These are phyloP conservation scores for Saccharum officinarum DNA, from an alignment of 176 grass and related monocot genomes.

Conservation along the genomic window DNA sequence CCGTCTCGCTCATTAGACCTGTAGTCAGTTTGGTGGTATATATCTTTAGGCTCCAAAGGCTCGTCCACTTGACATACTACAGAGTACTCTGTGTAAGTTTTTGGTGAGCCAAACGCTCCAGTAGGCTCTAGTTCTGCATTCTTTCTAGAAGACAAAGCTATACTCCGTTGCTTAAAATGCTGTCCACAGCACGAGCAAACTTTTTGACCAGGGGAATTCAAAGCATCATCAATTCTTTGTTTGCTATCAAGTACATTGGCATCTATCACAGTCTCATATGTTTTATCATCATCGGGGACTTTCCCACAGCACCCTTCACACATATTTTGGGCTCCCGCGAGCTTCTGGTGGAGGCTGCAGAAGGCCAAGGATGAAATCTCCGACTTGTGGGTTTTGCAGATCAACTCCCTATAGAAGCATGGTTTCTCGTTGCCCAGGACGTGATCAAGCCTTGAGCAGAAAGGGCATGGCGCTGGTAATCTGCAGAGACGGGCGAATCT, in stretches of 20 bases:
- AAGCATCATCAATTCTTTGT: constrained; percentile 3
- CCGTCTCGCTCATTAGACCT: constrained; percentile 44
- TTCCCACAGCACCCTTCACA: constrained; percentile 60
- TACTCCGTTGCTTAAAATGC: constrained; percentile 15
- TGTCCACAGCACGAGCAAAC: constrained; percentile 62
- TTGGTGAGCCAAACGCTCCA: constrained; percentile 32
- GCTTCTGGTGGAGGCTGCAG: constrained; percentile 72
- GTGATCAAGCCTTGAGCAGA: constrained; percentile 81
- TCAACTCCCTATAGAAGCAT: constrained; percentile 78
- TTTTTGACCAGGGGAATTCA: constrained; percentile 10
- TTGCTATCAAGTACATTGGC: background rate
- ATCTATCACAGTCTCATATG: constrained; percentile 26
- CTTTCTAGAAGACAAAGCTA: constrained; percentile 15
- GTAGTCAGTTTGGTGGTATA: constrained; percentile 49
- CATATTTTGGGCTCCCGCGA: constrained; percentile 48
- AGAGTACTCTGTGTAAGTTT: constrained; percentile 41
- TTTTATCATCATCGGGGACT: background rate
- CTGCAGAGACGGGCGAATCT: constrained; percentile 74
- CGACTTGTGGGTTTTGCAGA: constrained; percentile 73
- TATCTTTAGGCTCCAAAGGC: constrained; percentile 40
- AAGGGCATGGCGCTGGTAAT: constrained; percentile 67
- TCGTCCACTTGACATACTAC: constrained; percentile 33
- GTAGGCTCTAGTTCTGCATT: constrained; percentile 26
- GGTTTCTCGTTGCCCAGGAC: constrained; percentile 72
- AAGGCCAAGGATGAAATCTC: constrained; percentile 86